Conservation (phyloP, 1,139 yeast genomes). For the Geotrichum candidum region DNA sequence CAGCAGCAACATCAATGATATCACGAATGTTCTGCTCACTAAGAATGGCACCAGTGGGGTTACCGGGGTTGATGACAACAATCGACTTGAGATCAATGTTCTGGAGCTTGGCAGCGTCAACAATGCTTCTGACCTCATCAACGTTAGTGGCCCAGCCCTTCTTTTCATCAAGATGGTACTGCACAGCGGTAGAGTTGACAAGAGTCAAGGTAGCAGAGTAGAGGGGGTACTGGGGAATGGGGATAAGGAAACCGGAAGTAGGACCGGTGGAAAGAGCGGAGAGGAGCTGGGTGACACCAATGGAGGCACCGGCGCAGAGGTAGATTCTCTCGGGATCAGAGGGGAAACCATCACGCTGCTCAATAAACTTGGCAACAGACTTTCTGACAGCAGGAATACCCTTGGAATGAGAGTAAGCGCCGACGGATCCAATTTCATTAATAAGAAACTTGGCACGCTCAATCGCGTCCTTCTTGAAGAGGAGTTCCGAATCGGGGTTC, state of each 20-base stretch:
- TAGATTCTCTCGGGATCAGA: conserved; percentile 68
- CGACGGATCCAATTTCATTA: conserved; percentile 67
- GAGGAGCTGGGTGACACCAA: conserved; percentile 74
- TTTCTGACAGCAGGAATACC: conserved; percentile 69
- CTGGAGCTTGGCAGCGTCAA: conserved; percentile 46
- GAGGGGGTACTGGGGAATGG: conserved; percentile 95
- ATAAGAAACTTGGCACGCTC: conserved; percentile 61
- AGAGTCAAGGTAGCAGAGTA: conserved; percentile 89
- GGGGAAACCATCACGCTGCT: conserved; percentile 60
- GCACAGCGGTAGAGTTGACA: conserved; percentile 73
- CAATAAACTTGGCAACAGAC: conserved; percentile 74
- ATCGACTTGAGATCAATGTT: conserved; percentile 69
- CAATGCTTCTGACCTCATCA: conserved; percentile 52
- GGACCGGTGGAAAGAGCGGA: conserved; percentile 62
- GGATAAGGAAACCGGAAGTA: conserved; percentile 79
- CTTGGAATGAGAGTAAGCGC: conserved; percentile 92
- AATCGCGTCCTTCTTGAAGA: conserved; percentile 67
- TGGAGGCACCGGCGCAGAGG: conserved; percentile 89
- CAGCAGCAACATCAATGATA: conserved; percentile 72
- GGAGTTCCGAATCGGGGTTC: conserved; percentile 29
- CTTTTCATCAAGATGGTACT: conserved; percentile 79
- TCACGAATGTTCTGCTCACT: conserved; percentile 58
- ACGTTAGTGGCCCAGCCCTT: conserved; percentile 82
- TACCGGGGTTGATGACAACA: conserved; percentile 95
- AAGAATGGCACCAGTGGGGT: conserved; percentile 90